Conservation (phyloP, 1,284 basidiomycete species). For the Cystobasidiaceae sp. region DNA sequence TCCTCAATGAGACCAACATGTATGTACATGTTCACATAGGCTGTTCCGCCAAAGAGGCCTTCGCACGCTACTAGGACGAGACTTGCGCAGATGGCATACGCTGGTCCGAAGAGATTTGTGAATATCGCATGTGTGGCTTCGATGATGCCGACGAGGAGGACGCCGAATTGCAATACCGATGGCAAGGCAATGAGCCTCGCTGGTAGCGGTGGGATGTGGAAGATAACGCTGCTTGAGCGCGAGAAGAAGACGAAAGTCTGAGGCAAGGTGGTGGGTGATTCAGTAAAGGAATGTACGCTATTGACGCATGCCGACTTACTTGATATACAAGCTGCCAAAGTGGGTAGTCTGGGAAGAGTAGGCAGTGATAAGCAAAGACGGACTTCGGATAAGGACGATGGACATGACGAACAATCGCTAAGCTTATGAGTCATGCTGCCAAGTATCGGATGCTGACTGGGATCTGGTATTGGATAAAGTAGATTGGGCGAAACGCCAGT, state of each 20-base stretch:
- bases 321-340: conserved; percentile 47
- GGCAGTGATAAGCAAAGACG: conserved; percentile 39
- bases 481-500: conserved; percentile 85
- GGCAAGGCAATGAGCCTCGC: conserved; percentile 64
- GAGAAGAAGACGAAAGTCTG: conserved; percentile 94
- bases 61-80: conserved; percentile 36
- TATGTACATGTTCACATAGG: conserved; percentile 40
- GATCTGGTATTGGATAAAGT: conserved; percentile 74
- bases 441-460: conserved; percentile 58
- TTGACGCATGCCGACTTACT: conserved; percentile 44
- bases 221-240: conserved; percentile 75
- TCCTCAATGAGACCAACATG: conserved; percentile 33
- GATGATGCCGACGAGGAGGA: conserved; percentile 33
- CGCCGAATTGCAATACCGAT: conserved; percentile 37
- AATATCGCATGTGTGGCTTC: conserved; percentile 33
- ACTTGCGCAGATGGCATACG: conserved; percentile 32
- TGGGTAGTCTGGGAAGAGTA: conserved; percentile 12
- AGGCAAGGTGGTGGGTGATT: conserved; percentile 57
- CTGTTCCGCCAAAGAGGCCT: conserved; percentile 39
- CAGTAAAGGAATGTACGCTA: not conserved
- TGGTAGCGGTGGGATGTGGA: conserved; percentile 80
- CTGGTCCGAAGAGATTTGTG: conserved; percentile 25
- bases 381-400: conserved; percentile 52
- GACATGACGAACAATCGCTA: conserved; percentile 68
- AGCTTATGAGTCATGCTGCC: conserved; percentile 74